phyloP scores from a whole-genome alignment of 305 asterid genomes.

The Fraxinus latifolia region DNA sequence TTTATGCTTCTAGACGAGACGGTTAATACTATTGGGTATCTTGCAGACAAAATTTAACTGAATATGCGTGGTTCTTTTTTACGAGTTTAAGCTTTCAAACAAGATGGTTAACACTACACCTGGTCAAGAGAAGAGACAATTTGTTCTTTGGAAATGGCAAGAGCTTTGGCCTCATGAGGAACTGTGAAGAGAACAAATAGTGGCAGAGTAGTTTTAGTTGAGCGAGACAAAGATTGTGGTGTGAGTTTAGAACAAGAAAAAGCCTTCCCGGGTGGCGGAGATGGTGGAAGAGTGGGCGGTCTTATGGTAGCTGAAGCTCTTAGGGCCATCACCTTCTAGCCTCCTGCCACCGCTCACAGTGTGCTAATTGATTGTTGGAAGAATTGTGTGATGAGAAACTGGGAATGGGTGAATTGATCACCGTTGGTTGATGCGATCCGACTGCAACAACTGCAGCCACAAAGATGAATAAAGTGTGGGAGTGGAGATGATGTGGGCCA shows the following conservation, averaged over 20 bases:
- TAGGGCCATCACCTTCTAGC: slow-evolving; percentile 57
- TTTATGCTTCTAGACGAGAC: no score
- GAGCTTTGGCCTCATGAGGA: slow-evolving; percentile 66
- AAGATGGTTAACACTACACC: slow-evolving; percentile 32
- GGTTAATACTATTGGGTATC: no score
- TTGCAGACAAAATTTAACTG: no score
- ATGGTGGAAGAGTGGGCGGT: slow-evolving; percentile 42
- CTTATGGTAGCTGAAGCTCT: slow-evolving; percentile 73
- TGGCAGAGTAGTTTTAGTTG: slow-evolving; percentile 55
- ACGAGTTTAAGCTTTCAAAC: background rate
- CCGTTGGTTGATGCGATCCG: slow-evolving; percentile 6
- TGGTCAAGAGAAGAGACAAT: slow-evolving; percentile 79
- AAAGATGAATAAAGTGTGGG: background rate
- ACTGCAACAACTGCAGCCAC: background rate
- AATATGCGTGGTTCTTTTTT: no score
- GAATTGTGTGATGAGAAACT: background rate
- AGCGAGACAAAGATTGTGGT: slow-evolving; percentile 24
- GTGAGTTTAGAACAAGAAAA: slow-evolving; percentile 31
- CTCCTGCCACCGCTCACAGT: slow-evolving; percentile 26
- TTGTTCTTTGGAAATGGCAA: slow-evolving; percentile 69
- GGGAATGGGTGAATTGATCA: slow-evolving; percentile 14
- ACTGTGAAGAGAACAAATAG: slow-evolving; percentile 53
- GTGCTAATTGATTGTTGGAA: background rate
- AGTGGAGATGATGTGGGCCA: background rate
- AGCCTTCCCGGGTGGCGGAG: slow-evolving; percentile 28